Base-by-base conservation (phyloP, 495 filamentous ascomycete genomes). In the Extremus antarcticus region DNA sequence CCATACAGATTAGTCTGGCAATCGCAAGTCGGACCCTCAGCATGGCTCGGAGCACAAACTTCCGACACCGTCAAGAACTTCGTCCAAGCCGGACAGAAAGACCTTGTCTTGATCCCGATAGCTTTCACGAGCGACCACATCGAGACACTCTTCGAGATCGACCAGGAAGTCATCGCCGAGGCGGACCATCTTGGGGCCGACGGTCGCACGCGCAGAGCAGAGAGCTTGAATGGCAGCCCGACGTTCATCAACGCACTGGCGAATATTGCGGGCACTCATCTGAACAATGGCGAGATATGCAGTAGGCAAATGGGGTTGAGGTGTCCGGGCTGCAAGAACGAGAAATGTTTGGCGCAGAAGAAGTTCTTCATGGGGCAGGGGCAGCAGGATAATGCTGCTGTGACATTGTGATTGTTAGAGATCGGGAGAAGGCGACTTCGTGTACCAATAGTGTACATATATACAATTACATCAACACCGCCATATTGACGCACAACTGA, bases 91-190 rank as follows among this genome's bases (percentile, higher is more conserved):
- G 91, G 90, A 1, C 85, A 95, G 65, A 91, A 84, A 25, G 88
- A 99, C 64, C 73, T 99, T 25, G 75, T 96, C 7, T 76, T 99
- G 2, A 89, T 99, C 56, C 94, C 94, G 1, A 92, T 99, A 55
- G 94, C 94, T 10, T 99, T 99, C 65, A 99, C 94, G 0, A 92
- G 87, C 49, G 94, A 99, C 63, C 94, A 99, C 64, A 99, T 99
- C 61, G 94, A 99, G 70, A 99, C 94, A 1, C 76, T 99, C 1
- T 95, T 85, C 66, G 94, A 99, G 73, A 75, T 99, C 47, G 94
- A 99, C 65, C 76, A 90, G 56, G 94, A 99, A 68, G 87, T 99
- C 35, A 97, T 97, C 64, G 84, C 88, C 29, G 90, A 94, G 63
- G 86, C 85, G 3, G 86, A 88, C 23, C 81, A 88, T 58, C 78